Base-by-base conservation (phyloP, 805 yeast species). In the Teunomyces panamensis region DNA sequence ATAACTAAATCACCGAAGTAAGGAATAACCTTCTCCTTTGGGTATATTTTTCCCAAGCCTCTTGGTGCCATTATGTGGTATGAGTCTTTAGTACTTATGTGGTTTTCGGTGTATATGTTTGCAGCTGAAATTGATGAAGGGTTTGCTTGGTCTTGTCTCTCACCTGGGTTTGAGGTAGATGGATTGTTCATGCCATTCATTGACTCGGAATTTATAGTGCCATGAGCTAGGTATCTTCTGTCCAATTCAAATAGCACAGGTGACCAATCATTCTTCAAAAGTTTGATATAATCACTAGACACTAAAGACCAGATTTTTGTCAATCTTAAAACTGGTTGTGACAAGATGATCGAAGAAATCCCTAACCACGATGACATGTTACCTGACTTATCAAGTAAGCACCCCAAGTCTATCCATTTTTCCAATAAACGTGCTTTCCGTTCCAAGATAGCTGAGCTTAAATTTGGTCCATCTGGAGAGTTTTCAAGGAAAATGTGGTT, bases 351-450 rank as follows among this genome's bases (percentile, higher is more conserved):
- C 0, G 94, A 83, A 1, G 96, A 89, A 55, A 92, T 82, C 0
- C 96, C 96, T 20, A 89, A 70, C 97, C 97, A 92, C 28, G 94
- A 84, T 0, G 90, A 91, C 91, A 89, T 89, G 62, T 92, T 96
- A 43, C 98, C 98, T 28, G 80, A 70, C 50, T 79, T 80, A 58
- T 89, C 94, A 51, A 92, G 79, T 26, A 74, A 69, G 52, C 85
- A 81, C 3, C 97, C 98, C 39, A 92, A 72, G 50, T 83, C 82
- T 37, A 91, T 86, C 98, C 98, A 92, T 60, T 82, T 85, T 42
- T 83, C 81, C 32, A 92, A 63, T 3, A 90, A 58, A 36, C 78
- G 67, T 0, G 95, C 95, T 49, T 94, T 76, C 28, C 64, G 62
- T 49, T 71, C 79, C 16, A 65, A 54, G 9, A 49, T 45, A 2